Evolutionary conservation across 345 rosid species (phyloP).

Genomic region (Pistacia integerrima): DNA sequence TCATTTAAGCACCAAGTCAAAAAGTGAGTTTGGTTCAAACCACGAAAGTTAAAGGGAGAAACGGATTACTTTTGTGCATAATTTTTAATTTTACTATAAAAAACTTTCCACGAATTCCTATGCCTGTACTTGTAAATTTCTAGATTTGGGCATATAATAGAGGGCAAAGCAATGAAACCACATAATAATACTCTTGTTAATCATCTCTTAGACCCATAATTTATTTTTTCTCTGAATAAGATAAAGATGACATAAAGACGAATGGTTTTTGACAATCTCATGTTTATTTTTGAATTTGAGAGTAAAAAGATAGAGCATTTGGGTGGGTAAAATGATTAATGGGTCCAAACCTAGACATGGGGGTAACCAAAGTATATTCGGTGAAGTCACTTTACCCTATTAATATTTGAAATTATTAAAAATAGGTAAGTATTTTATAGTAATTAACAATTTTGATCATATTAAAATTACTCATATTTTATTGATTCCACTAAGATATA

Average conservation of each 20-base stretch:
- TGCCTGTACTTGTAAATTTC: constrained; percentile 7
- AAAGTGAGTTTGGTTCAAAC: constrained; percentile 21
- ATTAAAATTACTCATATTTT: no score
- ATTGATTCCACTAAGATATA: no score
- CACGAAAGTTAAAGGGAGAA: not conserved
- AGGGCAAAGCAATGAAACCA: not conserved
- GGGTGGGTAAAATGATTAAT: constrained; percentile 16
- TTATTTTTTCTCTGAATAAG: not conserved
- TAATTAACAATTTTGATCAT: no score
- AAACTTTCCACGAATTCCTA: constrained; percentile 24
- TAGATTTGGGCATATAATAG: not conserved
- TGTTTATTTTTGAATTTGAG: not conserved
- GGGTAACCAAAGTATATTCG: no score
- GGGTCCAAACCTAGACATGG: constrained; percentile 4
- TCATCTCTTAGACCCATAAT: not conserved
- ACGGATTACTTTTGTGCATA: constrained; percentile 13
- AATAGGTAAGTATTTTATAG: no score
- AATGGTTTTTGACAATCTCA: not conserved
- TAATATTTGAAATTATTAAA: no score
- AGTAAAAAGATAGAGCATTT: not conserved
- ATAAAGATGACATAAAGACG: constrained; percentile 6
- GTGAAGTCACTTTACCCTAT: no score
- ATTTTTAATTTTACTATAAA: constrained; percentile 2
- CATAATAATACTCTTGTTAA: not conserved
- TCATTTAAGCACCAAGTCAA: constrained; percentile 14